Percentiles rank a stretch among this genome's conserved stretches.
Evolutionary conservation across 805 yeast genomes (phyloP).

Genomic region (Saturnispora diversa): DNA sequence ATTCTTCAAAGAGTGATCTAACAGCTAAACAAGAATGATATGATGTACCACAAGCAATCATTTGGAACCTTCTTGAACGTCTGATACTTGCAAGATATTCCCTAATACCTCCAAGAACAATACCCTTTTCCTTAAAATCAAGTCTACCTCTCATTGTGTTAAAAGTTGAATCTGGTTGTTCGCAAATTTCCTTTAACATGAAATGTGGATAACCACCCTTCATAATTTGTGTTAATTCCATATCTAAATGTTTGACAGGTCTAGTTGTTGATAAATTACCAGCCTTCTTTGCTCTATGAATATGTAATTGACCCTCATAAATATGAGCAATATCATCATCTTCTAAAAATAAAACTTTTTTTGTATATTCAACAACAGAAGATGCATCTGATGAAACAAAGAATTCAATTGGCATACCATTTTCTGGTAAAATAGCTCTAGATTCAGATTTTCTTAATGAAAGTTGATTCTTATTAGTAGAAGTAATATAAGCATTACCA

Average conservation of each 20-base stretch:
- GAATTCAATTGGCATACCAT: conserved; percentile 89
- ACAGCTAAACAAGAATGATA: conserved; percentile 98
- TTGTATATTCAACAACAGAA: conserved; percentile 92
- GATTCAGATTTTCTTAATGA: conserved; percentile 44
- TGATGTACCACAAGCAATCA: conserved; percentile 99
- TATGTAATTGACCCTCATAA: conserved; percentile 95
- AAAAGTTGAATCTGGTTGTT: conserved; percentile 96
- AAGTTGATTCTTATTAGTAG: conserved; percentile 27
- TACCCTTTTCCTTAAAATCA: conserved; percentile 71
- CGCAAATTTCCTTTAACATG: conserved; percentile 98
- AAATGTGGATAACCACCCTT: conserved; percentile 93
- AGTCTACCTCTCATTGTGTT: conserved; percentile 99
- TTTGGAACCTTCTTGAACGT: conserved; percentile 88
- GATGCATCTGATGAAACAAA: conserved; percentile 96
- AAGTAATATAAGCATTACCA: conserved; percentile 21
- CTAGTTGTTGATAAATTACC: conserved; percentile 89
- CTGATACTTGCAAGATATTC: conserved; percentile 80
- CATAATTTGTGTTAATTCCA: conserved; percentile 97
- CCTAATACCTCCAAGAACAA: conserved; percentile 85
- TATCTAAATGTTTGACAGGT: conserved; percentile 91
- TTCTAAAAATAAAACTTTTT: conserved; percentile 90
- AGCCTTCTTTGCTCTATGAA: conserved; percentile 87
- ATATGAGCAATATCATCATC: conserved; percentile 99
- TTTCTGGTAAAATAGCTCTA: conserved; percentile 90
- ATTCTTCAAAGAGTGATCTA: conserved; percentile 90